These are phyloP conservation scores for Paracoccidioides lutzii DNA, from an alignment of 2,329 filamentous ascomycete species.

Conservation along the genomic window DNA sequence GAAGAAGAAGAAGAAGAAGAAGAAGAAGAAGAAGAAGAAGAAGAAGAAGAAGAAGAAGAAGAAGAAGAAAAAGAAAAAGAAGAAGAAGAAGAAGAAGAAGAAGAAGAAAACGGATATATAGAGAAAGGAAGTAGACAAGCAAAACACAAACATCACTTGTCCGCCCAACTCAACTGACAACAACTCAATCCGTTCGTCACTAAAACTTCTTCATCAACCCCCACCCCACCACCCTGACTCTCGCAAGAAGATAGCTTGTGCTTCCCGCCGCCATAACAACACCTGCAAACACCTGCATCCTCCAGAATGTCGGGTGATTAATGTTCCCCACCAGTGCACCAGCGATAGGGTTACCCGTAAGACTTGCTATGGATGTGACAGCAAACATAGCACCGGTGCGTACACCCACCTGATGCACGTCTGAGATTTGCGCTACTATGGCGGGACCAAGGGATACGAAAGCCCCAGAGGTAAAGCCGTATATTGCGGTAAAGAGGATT, in stretches of 20 bases:
- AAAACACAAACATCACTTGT: not conserved
- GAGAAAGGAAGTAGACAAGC: not conserved
- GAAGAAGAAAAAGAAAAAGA: not conserved
- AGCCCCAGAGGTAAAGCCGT: constrained; percentile 56
- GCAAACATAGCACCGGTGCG: constrained; percentile 53
- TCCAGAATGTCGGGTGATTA: constrained; percentile 40
- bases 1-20: not conserved
- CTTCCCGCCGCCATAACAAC: constrained; percentile 37
- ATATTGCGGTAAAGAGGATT: constrained; percentile 53
- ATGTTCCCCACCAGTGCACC: constrained; percentile 46
- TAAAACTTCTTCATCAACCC: constrained; percentile 18
- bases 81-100: not conserved
- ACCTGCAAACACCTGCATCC: constrained; percentile 54
- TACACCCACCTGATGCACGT: constrained; percentile 56
- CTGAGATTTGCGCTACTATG: constrained; percentile 56
- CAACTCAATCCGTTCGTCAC: no score
- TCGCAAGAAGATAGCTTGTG: constrained; percentile 25
- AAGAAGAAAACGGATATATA: not conserved
- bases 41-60: no score
- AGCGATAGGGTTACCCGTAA: constrained; percentile 56
- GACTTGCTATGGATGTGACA: constrained; percentile 48
- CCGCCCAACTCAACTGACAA: no score
- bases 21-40: not conserved
- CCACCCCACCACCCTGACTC: constrained; percentile 24
- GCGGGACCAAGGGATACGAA: constrained; percentile 52